A percentile compares a stretch with the other conserved stretches of the same genome.
Conservation (phyloP, 2,329 filamentous ascomycete genomes). For the Cladophialophora chaetospira region DNA sequence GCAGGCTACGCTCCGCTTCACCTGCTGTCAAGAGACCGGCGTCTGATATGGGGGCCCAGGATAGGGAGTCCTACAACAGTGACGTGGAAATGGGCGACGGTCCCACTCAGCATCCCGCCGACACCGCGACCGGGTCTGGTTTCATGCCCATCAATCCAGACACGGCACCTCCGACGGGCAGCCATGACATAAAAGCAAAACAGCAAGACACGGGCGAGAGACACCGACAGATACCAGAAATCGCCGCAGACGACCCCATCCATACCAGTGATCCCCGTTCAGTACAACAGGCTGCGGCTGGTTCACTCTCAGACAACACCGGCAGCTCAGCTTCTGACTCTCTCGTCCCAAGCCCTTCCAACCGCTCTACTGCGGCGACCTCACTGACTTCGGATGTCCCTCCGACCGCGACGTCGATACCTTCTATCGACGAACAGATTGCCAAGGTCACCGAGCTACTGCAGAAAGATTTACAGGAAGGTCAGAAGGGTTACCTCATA, state of each 20-base stretch:
- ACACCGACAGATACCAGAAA: conserved; percentile 23
- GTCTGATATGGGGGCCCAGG: conserved; percentile 54
- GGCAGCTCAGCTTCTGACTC: conserved; percentile 41
- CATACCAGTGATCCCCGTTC: conserved; percentile 46
- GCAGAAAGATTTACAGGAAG: conserved; percentile 60
- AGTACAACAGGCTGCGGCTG: conserved; percentile 28
- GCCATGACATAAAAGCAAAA: conserved; percentile 28
- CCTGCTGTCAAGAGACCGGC: conserved; percentile 57
- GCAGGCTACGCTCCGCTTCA: conserved; percentile 48
- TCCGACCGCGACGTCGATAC: conserved; percentile 37
- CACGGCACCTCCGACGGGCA: conserved; percentile 9
- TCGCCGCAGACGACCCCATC: conserved; percentile 20
- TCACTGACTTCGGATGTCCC: conserved; percentile 33
- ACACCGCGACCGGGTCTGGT: conserved; percentile 4
- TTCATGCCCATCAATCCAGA: conserved; percentile 17
- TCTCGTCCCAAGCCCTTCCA: conserved; percentile 43
- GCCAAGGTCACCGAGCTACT: conserved; percentile 66
- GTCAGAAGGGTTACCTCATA: conserved; percentile 75
- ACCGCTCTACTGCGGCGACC: conserved; percentile 40
- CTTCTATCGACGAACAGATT: conserved; percentile 70
- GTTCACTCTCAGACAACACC: conserved; percentile 32
- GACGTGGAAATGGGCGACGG: conserved; percentile 40
- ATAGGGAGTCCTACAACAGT: conserved; percentile 33
- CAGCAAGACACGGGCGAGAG: conserved; percentile 27
- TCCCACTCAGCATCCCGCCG: conserved; percentile 1